Evolutionary conservation across 2,329 filamentous ascomycete genomes (phyloP).

Genomic region (Sporothrix sp.): DNA sequence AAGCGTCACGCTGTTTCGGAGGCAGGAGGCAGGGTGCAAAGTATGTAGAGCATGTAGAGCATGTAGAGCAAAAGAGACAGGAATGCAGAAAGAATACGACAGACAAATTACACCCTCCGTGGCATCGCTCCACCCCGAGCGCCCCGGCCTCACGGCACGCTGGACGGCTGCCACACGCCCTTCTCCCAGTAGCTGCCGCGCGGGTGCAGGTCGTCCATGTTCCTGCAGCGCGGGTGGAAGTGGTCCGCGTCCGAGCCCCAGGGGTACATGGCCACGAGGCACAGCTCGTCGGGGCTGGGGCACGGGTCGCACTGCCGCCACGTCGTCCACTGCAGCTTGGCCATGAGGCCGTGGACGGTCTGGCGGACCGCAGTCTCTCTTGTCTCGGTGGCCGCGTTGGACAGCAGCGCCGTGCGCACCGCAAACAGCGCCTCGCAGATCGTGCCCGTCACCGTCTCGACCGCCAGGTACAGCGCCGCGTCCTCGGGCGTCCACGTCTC

Average conservation of each 20-base stretch:
- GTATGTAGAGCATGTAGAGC: background rate
- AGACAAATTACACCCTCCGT: no score
- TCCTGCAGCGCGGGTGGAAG: conserved; percentile 15
- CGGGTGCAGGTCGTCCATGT: background rate
- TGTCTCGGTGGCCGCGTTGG: no score
- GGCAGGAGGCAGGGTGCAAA: no score
- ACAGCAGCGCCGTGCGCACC: conserved; percentile 20
- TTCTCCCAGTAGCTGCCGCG: conserved; percentile 8
- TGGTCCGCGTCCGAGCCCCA: conserved; percentile 24
- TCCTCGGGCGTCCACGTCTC: conserved; percentile 32
- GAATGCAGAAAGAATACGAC: no score
- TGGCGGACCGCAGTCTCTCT: no score
- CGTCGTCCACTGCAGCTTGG: conserved; percentile 25
- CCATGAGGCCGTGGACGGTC: conserved; percentile 19
- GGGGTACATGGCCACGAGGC: conserved; percentile 31
- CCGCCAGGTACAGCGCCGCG: conserved; percentile 33
- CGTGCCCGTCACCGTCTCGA: conserved; percentile 29
- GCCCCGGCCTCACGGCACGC: no score
- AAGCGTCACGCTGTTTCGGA: no score
- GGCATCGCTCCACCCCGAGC: no score
- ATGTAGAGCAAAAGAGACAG: background rate
- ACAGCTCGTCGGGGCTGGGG: conserved; percentile 24
- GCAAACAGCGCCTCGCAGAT: conserved; percentile 31
- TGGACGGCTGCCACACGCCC: no score
- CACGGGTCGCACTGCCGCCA: conserved; percentile 29